Conservation (phyloP, 2,329 filamentous ascomycete genomes). For the Fusarium pininemorale region DNA sequence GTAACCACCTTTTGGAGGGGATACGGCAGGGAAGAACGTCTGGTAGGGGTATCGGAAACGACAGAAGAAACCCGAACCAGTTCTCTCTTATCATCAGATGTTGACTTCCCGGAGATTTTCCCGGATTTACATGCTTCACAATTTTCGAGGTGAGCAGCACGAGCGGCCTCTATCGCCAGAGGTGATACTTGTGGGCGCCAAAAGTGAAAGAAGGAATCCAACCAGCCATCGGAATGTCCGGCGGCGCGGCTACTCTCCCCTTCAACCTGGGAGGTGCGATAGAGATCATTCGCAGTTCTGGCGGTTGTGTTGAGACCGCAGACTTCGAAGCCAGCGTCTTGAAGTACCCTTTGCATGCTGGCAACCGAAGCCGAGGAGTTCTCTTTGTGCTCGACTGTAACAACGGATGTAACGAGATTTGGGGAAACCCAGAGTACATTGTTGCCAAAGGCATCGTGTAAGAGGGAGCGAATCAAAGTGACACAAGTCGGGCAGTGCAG, state of each 20-base stretch:
- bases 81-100: constrained; percentile 10
- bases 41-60: constrained; percentile 12
- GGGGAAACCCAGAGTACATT: constrained; percentile 69
- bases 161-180: constrained; percentile 35
- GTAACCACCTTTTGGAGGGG: constrained; percentile 39
- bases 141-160: constrained; percentile 49
- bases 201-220: constrained; percentile 46
- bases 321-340: constrained; percentile 68
- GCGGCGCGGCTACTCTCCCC: constrained; percentile 38
- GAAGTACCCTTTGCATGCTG: constrained; percentile 57
- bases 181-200: constrained; percentile 43
- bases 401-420: constrained; percentile 76
- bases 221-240: constrained; percentile 29
- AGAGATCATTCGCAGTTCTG: constrained; percentile 43
- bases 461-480: constrained; percentile 67
- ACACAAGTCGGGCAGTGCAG: constrained; percentile 83
- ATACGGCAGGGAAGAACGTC: constrained; percentile 6
- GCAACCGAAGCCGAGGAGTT: constrained; percentile 54
- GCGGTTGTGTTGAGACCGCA: constrained; percentile 56
- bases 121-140: constrained; percentile 49
- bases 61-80: constrained; percentile 14
- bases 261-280: constrained; percentile 34
- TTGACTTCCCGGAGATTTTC: background rate
- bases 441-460: constrained; percentile 58
- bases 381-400: constrained; percentile 66